phyloP scores from a whole-genome alignment of 345 rosid species.

The Dipteronia dyeriana region DNA sequence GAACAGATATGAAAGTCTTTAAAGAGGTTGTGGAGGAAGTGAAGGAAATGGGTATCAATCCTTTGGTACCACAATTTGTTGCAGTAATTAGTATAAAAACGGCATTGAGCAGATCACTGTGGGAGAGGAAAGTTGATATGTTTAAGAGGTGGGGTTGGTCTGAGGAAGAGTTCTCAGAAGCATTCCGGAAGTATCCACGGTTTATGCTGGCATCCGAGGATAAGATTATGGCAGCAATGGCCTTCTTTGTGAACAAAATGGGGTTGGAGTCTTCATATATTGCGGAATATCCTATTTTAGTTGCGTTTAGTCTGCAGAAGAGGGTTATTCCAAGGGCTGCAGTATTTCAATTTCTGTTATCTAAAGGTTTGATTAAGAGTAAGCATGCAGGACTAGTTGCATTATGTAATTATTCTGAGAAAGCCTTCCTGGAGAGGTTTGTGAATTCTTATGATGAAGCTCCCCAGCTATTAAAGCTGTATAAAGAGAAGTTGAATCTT shows the following conservation, averaged over 20 bases:
- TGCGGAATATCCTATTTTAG: background rate
- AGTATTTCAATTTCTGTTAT: conserved; percentile 20
- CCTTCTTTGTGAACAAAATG: conserved; percentile 27
- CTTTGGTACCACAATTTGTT: conserved; percentile 18
- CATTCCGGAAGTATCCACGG: conserved; percentile 12
- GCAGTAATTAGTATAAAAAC: conserved; percentile 3
- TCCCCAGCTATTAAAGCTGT: conserved; percentile 22
- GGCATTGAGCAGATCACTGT: conserved; percentile 7
- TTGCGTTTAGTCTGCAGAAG: conserved; percentile 6
- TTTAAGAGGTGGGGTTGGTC: conserved; percentile 38
- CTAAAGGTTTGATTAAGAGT: conserved; percentile 24
- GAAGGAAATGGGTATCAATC: conserved; percentile 29
- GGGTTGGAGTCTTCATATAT: conserved; percentile 3
- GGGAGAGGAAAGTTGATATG: conserved; percentile 27
- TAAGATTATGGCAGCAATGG: conserved; percentile 17
- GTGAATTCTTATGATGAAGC: conserved; percentile 17
- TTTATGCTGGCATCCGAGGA: background rate
- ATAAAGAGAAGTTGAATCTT: conserved; percentile 3
- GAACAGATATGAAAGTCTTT: background rate
- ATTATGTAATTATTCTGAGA: background rate
- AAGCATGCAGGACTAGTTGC: background rate
- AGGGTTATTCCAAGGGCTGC: conserved; percentile 6
- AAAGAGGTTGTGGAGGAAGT: conserved; percentile 23
- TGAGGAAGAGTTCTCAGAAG: conserved; percentile 21
- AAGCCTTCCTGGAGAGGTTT: conserved; percentile 13